These are phyloP conservation scores for Coemansia linderi DNA, from an alignment of 371 early-diverging fungal species.

Conservation along the genomic window DNA sequence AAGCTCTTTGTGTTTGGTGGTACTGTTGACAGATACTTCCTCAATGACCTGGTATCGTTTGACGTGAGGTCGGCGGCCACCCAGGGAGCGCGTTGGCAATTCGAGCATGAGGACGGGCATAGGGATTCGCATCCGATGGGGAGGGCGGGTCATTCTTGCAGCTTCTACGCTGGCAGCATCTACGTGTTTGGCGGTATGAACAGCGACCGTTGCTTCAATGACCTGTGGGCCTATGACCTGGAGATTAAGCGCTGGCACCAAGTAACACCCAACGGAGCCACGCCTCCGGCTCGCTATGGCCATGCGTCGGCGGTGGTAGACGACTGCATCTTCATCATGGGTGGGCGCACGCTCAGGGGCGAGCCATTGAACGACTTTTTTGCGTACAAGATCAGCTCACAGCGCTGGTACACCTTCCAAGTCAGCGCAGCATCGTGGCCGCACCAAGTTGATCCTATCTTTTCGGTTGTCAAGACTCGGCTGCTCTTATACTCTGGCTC, in stretches of 20 bases:
- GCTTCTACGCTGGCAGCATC: slow-evolving; percentile 62
- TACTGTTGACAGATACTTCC: slow-evolving; percentile 65
- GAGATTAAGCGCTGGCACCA: slow-evolving; percentile 62
- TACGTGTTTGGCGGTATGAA: slow-evolving; percentile 76
- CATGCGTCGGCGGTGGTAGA: slow-evolving; percentile 70
- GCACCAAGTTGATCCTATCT: slow-evolving; percentile 64
- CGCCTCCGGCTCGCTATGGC: slow-evolving; percentile 69
- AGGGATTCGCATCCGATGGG: slow-evolving; percentile 22
- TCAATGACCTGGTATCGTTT: slow-evolving; percentile 70
- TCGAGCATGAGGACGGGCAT: slow-evolving; percentile 17
- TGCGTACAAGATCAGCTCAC: slow-evolving; percentile 70
- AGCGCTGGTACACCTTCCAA: slow-evolving; percentile 76
- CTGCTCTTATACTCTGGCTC: slow-evolving; percentile 72
- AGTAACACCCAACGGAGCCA: slow-evolving; percentile 65
- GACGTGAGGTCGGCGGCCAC: slow-evolving; percentile 59
- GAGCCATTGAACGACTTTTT: slow-evolving; percentile 69
- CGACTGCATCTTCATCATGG: slow-evolving; percentile 75
- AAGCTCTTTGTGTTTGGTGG: slow-evolving; percentile 77
- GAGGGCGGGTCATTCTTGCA: slow-evolving; percentile 54
- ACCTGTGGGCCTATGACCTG: slow-evolving; percentile 73
- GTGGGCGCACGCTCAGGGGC: slow-evolving; percentile 67
- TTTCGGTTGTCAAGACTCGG: slow-evolving; percentile 66
- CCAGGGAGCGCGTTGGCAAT: slow-evolving; percentile 48
- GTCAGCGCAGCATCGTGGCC: slow-evolving; percentile 71
- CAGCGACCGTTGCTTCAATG: slow-evolving; percentile 68